Conservation (phyloP, 1,139 yeast species). For the Nakaseomyces sp. region DNA sequence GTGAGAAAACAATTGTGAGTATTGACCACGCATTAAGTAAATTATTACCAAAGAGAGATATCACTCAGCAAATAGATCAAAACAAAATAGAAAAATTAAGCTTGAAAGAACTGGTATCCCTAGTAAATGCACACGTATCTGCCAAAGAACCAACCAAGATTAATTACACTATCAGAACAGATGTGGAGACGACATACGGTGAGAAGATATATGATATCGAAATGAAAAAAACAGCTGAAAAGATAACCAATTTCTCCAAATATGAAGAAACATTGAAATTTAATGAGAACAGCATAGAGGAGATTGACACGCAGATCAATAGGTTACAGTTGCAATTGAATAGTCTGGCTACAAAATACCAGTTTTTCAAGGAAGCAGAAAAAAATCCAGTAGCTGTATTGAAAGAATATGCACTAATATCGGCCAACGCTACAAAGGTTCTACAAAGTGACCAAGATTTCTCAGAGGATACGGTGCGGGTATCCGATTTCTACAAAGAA, state of each 20-base stretch:
- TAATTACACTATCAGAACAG: constrained; percentile 67
- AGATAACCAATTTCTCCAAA: constrained; percentile 30
- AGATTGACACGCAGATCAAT: constrained; percentile 22
- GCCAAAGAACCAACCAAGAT: constrained; percentile 76
- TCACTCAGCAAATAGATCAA: constrained; percentile 4
- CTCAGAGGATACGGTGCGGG: constrained; percentile 83
- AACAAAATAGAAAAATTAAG: not conserved
- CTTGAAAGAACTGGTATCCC: not conserved
- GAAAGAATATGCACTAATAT: constrained; percentile 63
- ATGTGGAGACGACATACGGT: constrained; percentile 70
- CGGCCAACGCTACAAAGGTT: constrained; percentile 65
- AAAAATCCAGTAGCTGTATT: constrained; percentile 72
- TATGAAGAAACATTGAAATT: constrained; percentile 36
- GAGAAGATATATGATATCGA: constrained; percentile 71
- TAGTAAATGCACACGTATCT: constrained; percentile 51
- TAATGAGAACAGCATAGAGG: constrained; percentile 13
- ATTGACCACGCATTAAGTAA: constrained; percentile 59
- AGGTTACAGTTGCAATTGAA: constrained; percentile 38
- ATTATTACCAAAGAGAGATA: constrained; percentile 36
- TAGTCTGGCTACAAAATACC: constrained; percentile 52
- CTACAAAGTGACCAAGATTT: constrained; percentile 81
- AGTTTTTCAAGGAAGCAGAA: constrained; percentile 66
- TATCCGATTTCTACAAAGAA: constrained; percentile 60
- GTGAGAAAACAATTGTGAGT: constrained; percentile 8
- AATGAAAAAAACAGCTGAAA: constrained; percentile 29